Evolutionary conservation across 108 stramenopile species (phyloP), one percentile per base, ranked within the genome.

Genomic region (Craspedostauros australis): DNA sequence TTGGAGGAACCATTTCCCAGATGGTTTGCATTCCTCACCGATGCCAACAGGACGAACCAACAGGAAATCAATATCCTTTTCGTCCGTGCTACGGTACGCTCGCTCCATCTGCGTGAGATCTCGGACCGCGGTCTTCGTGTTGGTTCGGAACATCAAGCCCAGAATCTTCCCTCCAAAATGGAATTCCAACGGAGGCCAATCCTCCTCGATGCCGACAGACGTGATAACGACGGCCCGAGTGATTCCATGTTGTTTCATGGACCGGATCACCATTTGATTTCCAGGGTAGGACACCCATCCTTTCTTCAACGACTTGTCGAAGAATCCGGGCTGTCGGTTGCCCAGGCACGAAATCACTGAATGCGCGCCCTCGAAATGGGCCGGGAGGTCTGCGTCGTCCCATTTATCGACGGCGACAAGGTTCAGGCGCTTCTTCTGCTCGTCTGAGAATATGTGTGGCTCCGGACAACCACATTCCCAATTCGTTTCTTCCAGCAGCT

Each of bases 331-430:
- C 48, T 86, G 81, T 27, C 88, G 79, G 60, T 84, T 76, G 12
- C 88, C 88, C 9, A 90, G 59, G 60, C 84, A 75, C 21, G 76
- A 73, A 37, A 90, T 58, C 23, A 90, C 78, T 1, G 77, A 77
- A 37, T 51, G 66, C 18, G 66, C 84, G 2, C 59, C 80, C 34
- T 57, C 42, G 31, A 85, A 60, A 42, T 72, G 61, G n/a, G 27
- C 26, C 28, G 26, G 24, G 5, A 69, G 19, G 24, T 50, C 34
- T 1, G 46, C 53, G 20, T 45, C 24, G 19, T 22, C 28, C 16
- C 28, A 30, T 19, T 21, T 24, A 14, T 43, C 27, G 4, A 29
- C 49, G 4, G 15, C 16, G n/a, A 50, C 49, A 20, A 53, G 23
- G n/a, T 37, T 22, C 0, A 52, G n/a, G 4, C 29, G 45, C 18